Evolutionary conservation across 1,139 yeast species (phyloP), one percentile per base, ranked within the genome.

Genomic region (Candida smagusa): DNA sequence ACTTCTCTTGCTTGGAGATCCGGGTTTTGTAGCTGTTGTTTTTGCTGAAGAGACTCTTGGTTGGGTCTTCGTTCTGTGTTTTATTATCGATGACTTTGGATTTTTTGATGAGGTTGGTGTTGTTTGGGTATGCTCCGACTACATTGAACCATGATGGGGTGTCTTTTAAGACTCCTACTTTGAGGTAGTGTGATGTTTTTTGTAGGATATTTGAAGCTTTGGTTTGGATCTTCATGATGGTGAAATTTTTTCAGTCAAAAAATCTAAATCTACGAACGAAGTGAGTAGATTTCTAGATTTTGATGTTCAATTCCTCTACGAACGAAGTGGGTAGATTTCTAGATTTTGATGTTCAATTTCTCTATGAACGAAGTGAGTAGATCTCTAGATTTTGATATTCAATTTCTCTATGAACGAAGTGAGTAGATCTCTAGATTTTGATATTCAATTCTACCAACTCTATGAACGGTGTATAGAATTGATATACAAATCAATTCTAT

Each of bases 101-200:
- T 46, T 55, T 62, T 52, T 69, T 73, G 46, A 84, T 59, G 56
- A 83, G 73, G 50, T 81, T 79, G 43, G 73, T 75, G 35, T 74
- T 68, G 28, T 97, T 96, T 28, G 96, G 96, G 49, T 83, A 74
- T 28, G 80, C 72, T 2, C 86, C 87, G 21, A 90, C 86, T 8
- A 85, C 89, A 46, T 83, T 80, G 60, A 75, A 87, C 97, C 97
- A 90, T 0, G 82, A 82, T 3, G 97, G 97, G 51, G 84, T 84
- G 25, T 74, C 63, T 28, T 63, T 68, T 40, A 86, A 68, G 27
- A 83, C 69, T 4, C 92, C 90, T 0, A 84, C 72, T 48, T 71
- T 72, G 47, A 87, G 63, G 51, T 79, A 80, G 37, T 83, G 81
- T 2, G 94, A 81, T 0, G 95, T 84, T 52, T 89, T 76, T 56